These are phyloP conservation scores for Annona squamosa DNA, from an alignment of 164 flowering plant genomes.

Conservation along the genomic window DNA sequence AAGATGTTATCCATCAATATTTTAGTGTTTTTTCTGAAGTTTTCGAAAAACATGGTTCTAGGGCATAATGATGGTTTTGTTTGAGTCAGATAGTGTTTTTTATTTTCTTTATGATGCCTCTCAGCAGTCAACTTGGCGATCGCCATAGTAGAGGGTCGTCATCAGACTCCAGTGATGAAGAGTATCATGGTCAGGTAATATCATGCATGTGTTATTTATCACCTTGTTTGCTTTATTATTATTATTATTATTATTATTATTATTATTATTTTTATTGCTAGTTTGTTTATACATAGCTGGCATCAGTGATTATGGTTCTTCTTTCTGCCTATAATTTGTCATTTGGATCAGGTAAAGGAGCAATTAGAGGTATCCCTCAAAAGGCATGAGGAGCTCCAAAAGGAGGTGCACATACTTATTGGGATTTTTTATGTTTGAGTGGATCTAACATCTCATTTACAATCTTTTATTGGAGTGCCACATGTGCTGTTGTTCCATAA, in stretches of 20 bases:
- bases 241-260: background rate
- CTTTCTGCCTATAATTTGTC: conserved; percentile 3
- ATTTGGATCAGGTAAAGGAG: conserved; percentile 37
- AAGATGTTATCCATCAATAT: background rate
- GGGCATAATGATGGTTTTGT: background rate
- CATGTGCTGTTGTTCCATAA: background rate
- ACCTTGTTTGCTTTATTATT: too few relatives aligned
- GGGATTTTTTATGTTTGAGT: background rate
- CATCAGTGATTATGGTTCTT: background rate
- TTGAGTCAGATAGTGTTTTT: background rate
- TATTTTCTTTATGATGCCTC: conserved; percentile 6
- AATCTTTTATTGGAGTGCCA: background rate
- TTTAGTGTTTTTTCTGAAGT: background rate
- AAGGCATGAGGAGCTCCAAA: conserved; percentile 55
- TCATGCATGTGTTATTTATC: background rate
- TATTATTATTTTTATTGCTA: background rate
- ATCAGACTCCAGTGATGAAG: conserved; percentile 38
- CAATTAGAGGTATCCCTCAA: conserved; percentile 42
- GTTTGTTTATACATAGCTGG: background rate
- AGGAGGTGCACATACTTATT: conserved; percentile 45
- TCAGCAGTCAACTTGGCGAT: conserved; percentile 36
- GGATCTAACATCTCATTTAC: background rate
- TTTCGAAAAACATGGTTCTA: background rate
- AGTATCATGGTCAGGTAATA: conserved; percentile 43
- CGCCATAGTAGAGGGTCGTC: conserved; percentile 41